Conservation (phyloP, 331 rosid species). For the Malus hybrid region DNA sequence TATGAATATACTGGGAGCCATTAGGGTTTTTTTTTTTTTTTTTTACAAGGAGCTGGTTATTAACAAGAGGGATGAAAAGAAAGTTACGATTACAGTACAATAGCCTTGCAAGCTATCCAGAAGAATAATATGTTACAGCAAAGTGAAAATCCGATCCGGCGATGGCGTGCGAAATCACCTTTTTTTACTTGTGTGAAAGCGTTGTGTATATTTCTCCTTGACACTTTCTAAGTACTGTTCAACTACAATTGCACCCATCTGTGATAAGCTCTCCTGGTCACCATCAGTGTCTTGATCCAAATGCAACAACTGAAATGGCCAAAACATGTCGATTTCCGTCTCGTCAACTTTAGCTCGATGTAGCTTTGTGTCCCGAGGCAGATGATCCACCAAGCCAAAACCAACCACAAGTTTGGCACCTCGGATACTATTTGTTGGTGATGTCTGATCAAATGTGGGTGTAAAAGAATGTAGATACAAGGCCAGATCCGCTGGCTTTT, state of each 20-base stretch:
- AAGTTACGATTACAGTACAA: not conserved
- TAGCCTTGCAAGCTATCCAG: not conserved
- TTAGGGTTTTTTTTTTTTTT: too few relatives aligned
- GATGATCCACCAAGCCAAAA: not conserved
- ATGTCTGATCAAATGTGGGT: not conserved
- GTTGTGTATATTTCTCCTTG: not conserved
- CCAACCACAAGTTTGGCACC: conserved; percentile 1
- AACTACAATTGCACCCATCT: not conserved
- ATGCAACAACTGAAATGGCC: not conserved
- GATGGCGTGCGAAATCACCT: not conserved
- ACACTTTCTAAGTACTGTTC: not conserved
- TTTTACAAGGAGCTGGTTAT: too few relatives aligned
- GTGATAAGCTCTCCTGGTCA: not conserved
- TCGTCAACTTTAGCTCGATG: not conserved
- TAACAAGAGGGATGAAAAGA: not conserved
- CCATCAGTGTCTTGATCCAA: not conserved
- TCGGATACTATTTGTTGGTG: not conserved
- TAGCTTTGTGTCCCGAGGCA: not conserved
- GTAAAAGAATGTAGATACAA: not conserved
- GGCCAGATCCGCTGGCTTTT: not conserved
- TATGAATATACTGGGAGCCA: too few relatives aligned
- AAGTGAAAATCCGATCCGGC: not conserved
- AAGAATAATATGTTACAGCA: not conserved
- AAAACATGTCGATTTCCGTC: not conserved
- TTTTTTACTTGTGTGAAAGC: not conserved